Evolutionary conservation across 208 protist genomes (phyloP).

Genomic region (Trypanosoma platydactyli): DNA sequence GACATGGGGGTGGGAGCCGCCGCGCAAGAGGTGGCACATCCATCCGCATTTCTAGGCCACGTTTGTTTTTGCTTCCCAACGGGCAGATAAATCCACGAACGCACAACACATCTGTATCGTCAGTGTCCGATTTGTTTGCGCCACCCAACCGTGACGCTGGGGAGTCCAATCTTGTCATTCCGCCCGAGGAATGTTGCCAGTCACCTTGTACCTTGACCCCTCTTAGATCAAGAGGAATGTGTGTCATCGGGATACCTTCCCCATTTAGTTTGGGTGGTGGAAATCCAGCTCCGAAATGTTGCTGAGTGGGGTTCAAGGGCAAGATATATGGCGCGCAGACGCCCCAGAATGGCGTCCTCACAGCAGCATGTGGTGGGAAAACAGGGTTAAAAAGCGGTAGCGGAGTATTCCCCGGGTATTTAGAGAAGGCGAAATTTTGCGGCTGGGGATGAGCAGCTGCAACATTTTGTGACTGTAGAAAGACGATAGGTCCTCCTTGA

Average conservation of each 20-base stretch:
- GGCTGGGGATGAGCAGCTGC: not conserved
- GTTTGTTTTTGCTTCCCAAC: not conserved
- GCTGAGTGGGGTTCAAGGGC: slow-evolving; percentile 1
- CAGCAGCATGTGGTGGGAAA: not conserved
- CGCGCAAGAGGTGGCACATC: slow-evolving; percentile 20
- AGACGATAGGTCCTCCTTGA: not conserved
- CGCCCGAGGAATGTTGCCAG: not conserved
- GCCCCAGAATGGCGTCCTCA: not conserved
- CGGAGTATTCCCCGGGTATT: too few species aligned
- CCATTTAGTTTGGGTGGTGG: not conserved
- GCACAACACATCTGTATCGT: slow-evolving; percentile 3
- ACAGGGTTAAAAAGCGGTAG: not conserved
- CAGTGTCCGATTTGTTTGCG: not conserved
- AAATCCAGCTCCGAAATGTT: not conserved
- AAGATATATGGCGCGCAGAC: not conserved
- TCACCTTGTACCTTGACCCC: not conserved
- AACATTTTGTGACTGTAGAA: not conserved
- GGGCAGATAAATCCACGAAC: slow-evolving; percentile 17
- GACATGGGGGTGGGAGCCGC: slow-evolving; percentile 7
- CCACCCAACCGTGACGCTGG: not conserved
- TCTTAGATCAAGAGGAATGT: not conserved
- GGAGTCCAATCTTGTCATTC: not conserved
- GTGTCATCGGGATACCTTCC: not conserved
- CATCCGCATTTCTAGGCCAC: slow-evolving; percentile 1
- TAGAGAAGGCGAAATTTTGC: slow-evolving; percentile 4